phyloP scores from a whole-genome alignment of 2,329 filamentous ascomycete species.

The Paraconiothyrium brasiliense region DNA sequence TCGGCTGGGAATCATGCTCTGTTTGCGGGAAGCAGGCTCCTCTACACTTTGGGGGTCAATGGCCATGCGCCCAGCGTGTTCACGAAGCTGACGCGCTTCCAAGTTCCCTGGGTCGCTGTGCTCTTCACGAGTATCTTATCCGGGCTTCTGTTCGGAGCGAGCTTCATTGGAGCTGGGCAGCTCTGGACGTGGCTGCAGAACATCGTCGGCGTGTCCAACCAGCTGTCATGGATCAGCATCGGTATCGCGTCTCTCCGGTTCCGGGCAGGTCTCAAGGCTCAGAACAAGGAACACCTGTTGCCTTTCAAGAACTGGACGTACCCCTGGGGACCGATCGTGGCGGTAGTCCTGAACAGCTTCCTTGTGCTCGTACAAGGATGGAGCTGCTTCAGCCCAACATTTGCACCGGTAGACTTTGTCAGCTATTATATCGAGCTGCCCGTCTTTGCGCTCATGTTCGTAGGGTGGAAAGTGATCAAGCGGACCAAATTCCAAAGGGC shows the following conservation, averaged over 20 bases:
- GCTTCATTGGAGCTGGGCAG: constrained; percentile 51
- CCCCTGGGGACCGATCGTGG: constrained; percentile 61
- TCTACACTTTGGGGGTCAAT: constrained; percentile 60
- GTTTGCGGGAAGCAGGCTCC: constrained; percentile 64
- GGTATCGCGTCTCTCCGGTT: constrained; percentile 69
- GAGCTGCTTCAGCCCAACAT: constrained; percentile 63
- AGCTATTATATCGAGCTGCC: constrained; percentile 58
- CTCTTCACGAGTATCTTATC: constrained; percentile 49
- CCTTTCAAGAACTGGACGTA: constrained; percentile 66
- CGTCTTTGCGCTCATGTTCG: constrained; percentile 39
- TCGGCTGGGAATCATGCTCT: constrained; percentile 66
- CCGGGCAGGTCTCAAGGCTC: constrained; percentile 54
- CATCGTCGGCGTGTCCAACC: constrained; percentile 67
- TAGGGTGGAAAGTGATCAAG: constrained; percentile 42
- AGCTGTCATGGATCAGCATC: constrained; percentile 64
- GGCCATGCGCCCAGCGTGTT: constrained; percentile 79
- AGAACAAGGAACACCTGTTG: constrained; percentile 58
- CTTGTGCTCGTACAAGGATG: constrained; percentile 44
- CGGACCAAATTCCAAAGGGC: constrained; percentile 37
- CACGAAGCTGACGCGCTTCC: constrained; percentile 57
- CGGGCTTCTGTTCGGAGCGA: constrained; percentile 53
- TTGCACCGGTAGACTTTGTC: constrained; percentile 57
- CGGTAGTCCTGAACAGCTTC: constrained; percentile 38
- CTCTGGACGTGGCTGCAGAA: constrained; percentile 72
- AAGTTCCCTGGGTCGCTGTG: constrained; percentile 53